phyloP scores from a whole-genome alignment of 805 yeast genomes.

The Teunomyces panamensis region DNA sequence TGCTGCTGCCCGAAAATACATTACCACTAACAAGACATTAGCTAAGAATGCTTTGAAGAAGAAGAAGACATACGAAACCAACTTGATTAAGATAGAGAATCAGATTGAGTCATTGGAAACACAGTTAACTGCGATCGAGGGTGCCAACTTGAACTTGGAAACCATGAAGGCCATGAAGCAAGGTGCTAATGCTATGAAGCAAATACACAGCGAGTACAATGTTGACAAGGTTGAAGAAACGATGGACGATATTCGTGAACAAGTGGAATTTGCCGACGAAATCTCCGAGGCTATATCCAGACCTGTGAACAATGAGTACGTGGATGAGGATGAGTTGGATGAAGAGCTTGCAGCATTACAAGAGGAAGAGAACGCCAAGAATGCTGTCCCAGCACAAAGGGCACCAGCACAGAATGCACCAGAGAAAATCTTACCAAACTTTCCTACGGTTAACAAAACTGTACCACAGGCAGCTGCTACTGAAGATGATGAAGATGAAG shows the following conservation, averaged over 20 bases:
- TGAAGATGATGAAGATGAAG: slow-evolving; percentile 76
- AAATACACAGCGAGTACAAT: slow-evolving; percentile 90
- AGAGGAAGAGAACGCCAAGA: slow-evolving; percentile 70
- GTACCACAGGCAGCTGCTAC: slow-evolving; percentile 42
- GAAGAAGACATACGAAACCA: slow-evolving; percentile 77
- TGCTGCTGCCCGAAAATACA: slow-evolving; percentile 71
- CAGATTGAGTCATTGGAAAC: slow-evolving; percentile 89
- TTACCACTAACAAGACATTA: slow-evolving; percentile 63
- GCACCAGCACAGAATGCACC: slow-evolving; percentile 12
- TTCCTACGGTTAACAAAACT: slow-evolving; percentile 43
- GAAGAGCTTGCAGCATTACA: slow-evolving; percentile 89
- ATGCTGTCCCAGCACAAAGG: slow-evolving; percentile 15
- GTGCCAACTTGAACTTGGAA: slow-evolving; percentile 93
- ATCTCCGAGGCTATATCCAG: slow-evolving; percentile 94
- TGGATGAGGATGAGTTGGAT: slow-evolving; percentile 90
- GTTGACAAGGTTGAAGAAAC: slow-evolving; percentile 96
- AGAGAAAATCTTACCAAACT: slow-evolving; percentile 34
- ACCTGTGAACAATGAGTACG: slow-evolving; percentile 79
- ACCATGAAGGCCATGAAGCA: slow-evolving; percentile 99
- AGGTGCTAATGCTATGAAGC: slow-evolving; percentile 95
- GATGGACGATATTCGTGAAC: slow-evolving; percentile 97
- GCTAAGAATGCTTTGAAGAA: slow-evolving; percentile 87
- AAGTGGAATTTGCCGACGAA: slow-evolving; percentile 92
- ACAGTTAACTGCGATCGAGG: slow-evolving; percentile 86
- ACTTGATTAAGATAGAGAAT: slow-evolving; percentile 74